Evolutionary conservation across 768 basidiomycete species (phyloP), one percentile per base, ranked within the genome.

Genomic region (Astraeus odoratus): DNA sequence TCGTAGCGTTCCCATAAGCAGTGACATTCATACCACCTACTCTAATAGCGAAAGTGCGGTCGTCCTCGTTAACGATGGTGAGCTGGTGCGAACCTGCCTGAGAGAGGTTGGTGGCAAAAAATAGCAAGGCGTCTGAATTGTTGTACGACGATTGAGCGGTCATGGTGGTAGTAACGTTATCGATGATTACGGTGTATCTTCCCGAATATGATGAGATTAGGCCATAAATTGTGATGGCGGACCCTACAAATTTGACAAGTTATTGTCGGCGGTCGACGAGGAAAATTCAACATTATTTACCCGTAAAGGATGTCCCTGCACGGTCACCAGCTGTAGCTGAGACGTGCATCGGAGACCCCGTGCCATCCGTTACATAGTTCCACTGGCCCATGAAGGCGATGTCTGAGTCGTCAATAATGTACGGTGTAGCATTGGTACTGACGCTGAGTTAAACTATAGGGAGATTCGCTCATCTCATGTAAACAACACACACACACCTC

Each of bases 51-150:
- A 88, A 59, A 10, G 72, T 70, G 1, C 67, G 58, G 31, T 76
- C 74, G 48, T 77, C 75, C 29, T 68, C 67, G 57, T 90, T 89
- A 23, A 62, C 63, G 30, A 90, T 64, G 10, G 69, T 57, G 19
- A 90, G 56, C 3, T 66, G 56, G 56, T 90, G 85, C 12, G 53
- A 43, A 6, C 51, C 25, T 41, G 61, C 64, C 12, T 75, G 67
- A 51, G 86, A 69, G 36, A 90, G 71, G 15, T 76, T 78, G 16
- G 77, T 77, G 30, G 75, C 71, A 52, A 74, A 81, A 58, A 80
- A 89, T 9, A 90, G 68, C 4, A 86, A 66, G 9, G 78, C 68
- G 46, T 75, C 58, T 37, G 70, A 59, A 23, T 74, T 64, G 29
- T 65, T 70, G 56, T 76, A 81, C 0, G 78, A 77, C 4, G 81